Evolutionary conservation across 352 stramenopile genomes (phyloP), one percentile per base, ranked within the genome.

Genomic region (Phytophthora syringae): DNA sequence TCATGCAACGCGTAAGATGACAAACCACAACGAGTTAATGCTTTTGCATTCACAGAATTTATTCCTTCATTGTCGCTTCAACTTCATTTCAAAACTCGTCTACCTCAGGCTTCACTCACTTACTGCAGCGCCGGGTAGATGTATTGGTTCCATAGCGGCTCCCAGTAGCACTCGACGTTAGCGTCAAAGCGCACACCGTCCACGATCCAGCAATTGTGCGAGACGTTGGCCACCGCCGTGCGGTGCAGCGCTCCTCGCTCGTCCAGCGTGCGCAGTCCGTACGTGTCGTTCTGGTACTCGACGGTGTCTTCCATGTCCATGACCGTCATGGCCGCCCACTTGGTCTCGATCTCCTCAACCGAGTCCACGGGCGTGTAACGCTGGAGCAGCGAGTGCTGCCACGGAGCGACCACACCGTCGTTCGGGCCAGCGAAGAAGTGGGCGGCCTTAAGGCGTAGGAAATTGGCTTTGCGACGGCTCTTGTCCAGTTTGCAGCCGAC

Each of bases 61-160:
- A 6, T 9, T 12, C 40, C 5, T 47, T 48, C 44, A 7, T 47
- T n/a, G n/a, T n/a, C n/a, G n/a, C n/a, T n/a, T n/a, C n/a, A n/a
- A 20, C 13, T 51, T 30, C 36, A 42, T 48, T n/a, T 60, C 16
- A 25, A 51, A 51, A 27, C 20, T 45, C 32, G 11, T 40, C 27
- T 9, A 39, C 32, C 11, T 39, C 32, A 39, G 7, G 15, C 36
- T 6, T 43, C 36, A 15, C 16, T 43, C 36, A 7, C 21, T 50
- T 43, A 51, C 25, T 67, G 51, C 43, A 67, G 24, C 9, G 60
- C 24, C 5, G 50, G 60, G 44, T 89, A 80, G 25, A 91, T 62
- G 74, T 97, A 98, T 70, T 98, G 80, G 74, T 99, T 92, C 55
- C 70, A 74, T 78, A 98, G 94, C 22, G 70, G 79, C 60, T 92